Base-by-base conservation (phyloP, 352 stramenopile genomes). In the Pythium coloratum region DNA sequence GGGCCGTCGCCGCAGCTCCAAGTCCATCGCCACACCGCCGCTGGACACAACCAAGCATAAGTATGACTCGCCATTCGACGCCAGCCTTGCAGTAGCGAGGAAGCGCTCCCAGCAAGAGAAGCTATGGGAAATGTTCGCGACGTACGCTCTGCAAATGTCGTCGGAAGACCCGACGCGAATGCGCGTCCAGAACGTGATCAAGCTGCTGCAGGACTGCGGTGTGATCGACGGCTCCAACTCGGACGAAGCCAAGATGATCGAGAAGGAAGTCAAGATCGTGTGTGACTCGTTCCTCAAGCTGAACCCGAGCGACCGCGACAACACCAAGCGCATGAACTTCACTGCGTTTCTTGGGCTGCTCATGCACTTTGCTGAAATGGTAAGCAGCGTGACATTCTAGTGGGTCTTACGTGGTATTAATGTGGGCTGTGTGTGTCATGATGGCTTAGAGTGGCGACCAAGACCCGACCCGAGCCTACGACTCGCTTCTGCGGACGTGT, bases 91-190 rank as follows among this genome's bases (percentile, higher is more conserved):
- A 9, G 73, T 58, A 0, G 80, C 80, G 53, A 66, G 80, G 7
- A 86, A 86, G 62, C 76, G 78, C 12, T 81, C 76, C 24, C 80
- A 90, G 63, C 80, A 89, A 34, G 86, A 94, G 57, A 77, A 82
- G 44, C 71, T 94, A 16, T 94, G 85, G 85, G 81, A 90, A 59
- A 86, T 92, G 58, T 94, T 92, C 36, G 84, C 82, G 5, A 77
- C 76, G 18, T 94, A 92, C 56, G 81, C 84, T 50, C 67, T 94
- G 54, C 82, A 88, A 59, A 81, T 90, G 16, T 91, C 82, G n/a
- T 86, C 70, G 13, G 86, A 94, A 54, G 84, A 94, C 67, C 86
- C 86, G 24, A 91, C 84, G 24, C 73, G 78, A 33, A 89, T 94
- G 65, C 81, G 84, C 60, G 72, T 88, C 20, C 70, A 69, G 57